Base-by-base conservation (phyloP, 805 yeast genomes). In the Yarrowia sp. region DNA sequence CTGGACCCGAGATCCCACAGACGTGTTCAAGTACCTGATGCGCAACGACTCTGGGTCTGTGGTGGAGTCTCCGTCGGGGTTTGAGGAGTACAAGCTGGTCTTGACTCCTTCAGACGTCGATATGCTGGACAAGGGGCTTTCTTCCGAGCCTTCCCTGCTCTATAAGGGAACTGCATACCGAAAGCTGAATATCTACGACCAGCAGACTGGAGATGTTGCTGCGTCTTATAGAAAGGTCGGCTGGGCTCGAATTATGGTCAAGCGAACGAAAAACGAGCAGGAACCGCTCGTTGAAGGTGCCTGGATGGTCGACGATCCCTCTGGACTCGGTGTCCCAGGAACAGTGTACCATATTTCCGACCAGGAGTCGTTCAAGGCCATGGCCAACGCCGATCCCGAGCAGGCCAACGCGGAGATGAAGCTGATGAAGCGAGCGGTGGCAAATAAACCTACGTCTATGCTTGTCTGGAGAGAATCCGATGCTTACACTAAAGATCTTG, bases 221-320 rank as follows among this genome's bases (percentile, higher is more conserved):
- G 49, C 67, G 19, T 45, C 49, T 16, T 76, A 71, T 70, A 58
- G 52, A 32, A 71, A 71, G 12, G 78, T 77, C 3, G 79, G 79
- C 8, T 76, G 77, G 78, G 77, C 79, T 14, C 72, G 79, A 16
- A 63, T 76, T 14, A 70, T 72, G 5, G 71, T 76, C 35, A 67
- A 67, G 61, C 32, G 32, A 26, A 5, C 32, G 4, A 26, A 46
- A 71, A 38, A 72, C 11, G 75, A 72, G 4, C 10, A 19, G 5
- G 38, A 35, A 8, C 73, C 73, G 14, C 53, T 52, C 8, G 52
- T 74, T 9, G 70, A 72, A 42, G 79, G 79, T 15, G 68, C 77
- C 0, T 77, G 78, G 76, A 72, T 72, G 55, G 78, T 76, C 4
- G 76, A 75, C 65, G 79, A 76, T 55, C 76, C 74, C 63, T 68